Evolutionary conservation across 2,329 filamentous ascomycete genomes (phyloP), one percentile per base, ranked within the genome.

Genomic region (Ascosphaera aggregata): DNA sequence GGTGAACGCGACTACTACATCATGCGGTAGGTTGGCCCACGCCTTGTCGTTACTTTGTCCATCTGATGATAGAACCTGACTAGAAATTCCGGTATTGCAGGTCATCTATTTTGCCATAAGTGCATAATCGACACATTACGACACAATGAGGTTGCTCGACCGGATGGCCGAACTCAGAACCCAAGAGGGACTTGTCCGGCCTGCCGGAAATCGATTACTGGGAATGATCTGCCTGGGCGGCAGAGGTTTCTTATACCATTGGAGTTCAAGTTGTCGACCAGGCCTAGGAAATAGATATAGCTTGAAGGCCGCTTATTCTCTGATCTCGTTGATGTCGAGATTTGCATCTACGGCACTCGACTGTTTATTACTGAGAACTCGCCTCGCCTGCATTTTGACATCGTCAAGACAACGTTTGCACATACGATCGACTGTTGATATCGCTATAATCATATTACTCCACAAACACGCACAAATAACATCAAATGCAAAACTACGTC

Each of bases 61-160:
- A 5, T 32, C 9, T 11, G 18, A 36, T 31, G 9, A 2, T 31
- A 13, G 17, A 36, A 2, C 11, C 9, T 39, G 34, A 13, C 16
- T 37, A 8, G 30, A 38, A 18, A 17, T 17, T 18, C 24, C 5
- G 24, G 16, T 36, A 1, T 30, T 42, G 16, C 32, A 72, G 69
- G 71, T 0, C 71, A 76, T 48, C 58, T 75, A 18, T 75, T 74
- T 52, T 76, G 71, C 49, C 70, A 75, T 46, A 65, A 65, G 27
- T 76, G 71, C 46, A 64, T 76, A 34, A 63, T 67, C 38, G 66
- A 72, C 48, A 66, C 68, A n/a, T 54, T 76, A 15, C 66, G 66
- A 31, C 65, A 64, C 18, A 63, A 64, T 34, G 67, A 71, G 45
- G 63, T 64, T 44, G 63, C 57, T 42, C 48, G 61, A 8, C 59